Evolutionary conservation across 2,329 filamentous ascomycete species (phyloP).

Genomic region (Colletotrichum kahawae): DNA sequence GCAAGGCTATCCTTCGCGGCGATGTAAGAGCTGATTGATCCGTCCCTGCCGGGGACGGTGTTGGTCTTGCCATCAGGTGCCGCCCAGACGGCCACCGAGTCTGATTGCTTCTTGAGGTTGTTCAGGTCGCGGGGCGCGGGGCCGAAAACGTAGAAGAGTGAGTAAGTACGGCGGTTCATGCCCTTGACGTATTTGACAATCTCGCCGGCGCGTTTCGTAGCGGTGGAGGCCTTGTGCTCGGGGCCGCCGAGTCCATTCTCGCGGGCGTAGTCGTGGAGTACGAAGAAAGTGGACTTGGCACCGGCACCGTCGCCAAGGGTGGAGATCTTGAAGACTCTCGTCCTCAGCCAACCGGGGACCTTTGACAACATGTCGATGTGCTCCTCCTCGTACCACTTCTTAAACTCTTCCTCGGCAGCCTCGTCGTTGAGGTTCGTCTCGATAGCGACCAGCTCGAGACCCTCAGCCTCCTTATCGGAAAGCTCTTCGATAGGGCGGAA

Average conservation of each 20-base stretch:
- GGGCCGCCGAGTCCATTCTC: slow-evolving; percentile 70
- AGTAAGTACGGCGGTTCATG: slow-evolving; percentile 66
- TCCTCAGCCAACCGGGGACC: slow-evolving; percentile 80
- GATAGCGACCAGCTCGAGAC: slow-evolving; percentile 67
- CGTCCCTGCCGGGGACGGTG: slow-evolving; percentile 46
- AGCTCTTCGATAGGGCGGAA: slow-evolving; percentile 67
- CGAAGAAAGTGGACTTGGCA: slow-evolving; percentile 57
- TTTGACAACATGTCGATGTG: slow-evolving; percentile 74
- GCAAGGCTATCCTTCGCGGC: slow-evolving; percentile 70
- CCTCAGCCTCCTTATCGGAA: slow-evolving; percentile 61
- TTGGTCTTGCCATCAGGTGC: slow-evolving; percentile 64
- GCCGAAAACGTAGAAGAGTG: slow-evolving; percentile 82
- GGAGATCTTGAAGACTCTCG: slow-evolving; percentile 72
- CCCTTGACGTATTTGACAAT: slow-evolving; percentile 65
- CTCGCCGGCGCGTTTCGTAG: slow-evolving; percentile 65
- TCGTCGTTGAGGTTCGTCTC: slow-evolving; percentile 60
- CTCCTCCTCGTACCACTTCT: slow-evolving; percentile 77
- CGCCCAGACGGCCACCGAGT: slow-evolving; percentile 52
- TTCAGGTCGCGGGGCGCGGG: slow-evolving; percentile 72
- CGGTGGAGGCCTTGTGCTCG: slow-evolving; percentile 66
- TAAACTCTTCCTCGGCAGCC: slow-evolving; percentile 56
- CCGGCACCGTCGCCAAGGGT: slow-evolving; percentile 58
- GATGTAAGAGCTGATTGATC: slow-evolving; percentile 70
- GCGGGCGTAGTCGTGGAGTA: slow-evolving; percentile 75
- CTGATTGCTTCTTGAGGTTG: slow-evolving; percentile 56